Evolutionary conservation across 129 eudicot genomes (phyloP), one percentile per base, ranked within the genome.

Genomic region (Flaveria sonorensis): DNA sequence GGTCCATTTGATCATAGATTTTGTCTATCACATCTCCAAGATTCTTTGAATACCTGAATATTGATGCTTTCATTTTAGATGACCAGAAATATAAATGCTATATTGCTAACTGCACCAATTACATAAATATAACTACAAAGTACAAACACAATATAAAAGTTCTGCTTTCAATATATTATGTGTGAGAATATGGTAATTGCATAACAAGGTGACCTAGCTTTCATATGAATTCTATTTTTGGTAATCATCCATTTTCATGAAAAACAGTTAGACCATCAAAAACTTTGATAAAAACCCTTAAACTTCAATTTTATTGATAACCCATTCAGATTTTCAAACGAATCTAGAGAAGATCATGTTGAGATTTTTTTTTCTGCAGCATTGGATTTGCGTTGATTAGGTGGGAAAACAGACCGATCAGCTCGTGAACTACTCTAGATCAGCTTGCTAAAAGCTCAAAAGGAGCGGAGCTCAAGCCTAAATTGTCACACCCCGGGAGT

Each of bases 1-100:
- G 75, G 87, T 94, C 98, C 96, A 94, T 86, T 87, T 82, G 74
- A 26, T 80, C 70, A 45, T 94, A 94, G 80, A 94, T 91, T 66
- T 72, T 78, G 28, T 89, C 75, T n/a, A 94, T 85, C 70, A 91
- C 83, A 13, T 89, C 91, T 63, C 77, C 90, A 56, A 94, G 90
- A 70, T 59, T 72, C 28, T 83, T 72, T 6, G 79, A 80, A 73
- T 94, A 94, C 88, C 98, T 94, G 96, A 80, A 83, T 74, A 45
- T 72, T 50, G 18, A 53, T 56, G 3, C 39, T 64, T 24, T 15
- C 10, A 42, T 52, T 26, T 72, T 16, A 39, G 64, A 23, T 50
- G 15, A 50, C 15, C 62, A 3, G 0, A 48, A 36, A 14, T 67
- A 24, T 40, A 2, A 40, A 68, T 46, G 62, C 40, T 36, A 36